Evolutionary conservation across 176 grass and related monocot genomes (phyloP).

Genomic region (Oryza brachyantha): DNA sequence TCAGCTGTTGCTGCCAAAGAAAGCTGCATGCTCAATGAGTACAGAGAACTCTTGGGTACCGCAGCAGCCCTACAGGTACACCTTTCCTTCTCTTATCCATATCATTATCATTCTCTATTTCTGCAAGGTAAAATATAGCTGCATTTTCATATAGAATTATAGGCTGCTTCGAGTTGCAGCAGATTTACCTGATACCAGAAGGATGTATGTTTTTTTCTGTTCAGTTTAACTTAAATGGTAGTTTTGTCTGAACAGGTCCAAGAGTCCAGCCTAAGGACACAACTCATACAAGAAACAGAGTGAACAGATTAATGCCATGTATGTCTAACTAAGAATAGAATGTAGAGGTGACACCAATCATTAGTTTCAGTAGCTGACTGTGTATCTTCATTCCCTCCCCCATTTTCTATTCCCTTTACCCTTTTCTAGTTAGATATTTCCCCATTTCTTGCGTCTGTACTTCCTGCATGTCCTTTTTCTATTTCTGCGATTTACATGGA

Average conservation of each 20-base stretch:
- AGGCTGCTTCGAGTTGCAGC: background rate
- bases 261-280: conserved; percentile 84
- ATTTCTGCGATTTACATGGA: conserved; percentile 50
- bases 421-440: conserved; percentile 22
- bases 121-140: background rate
- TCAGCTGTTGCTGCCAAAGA: conserved; percentile 74
- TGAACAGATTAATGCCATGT: conserved; percentile 42
- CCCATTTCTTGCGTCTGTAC: conserved; percentile 19
- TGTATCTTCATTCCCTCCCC: conserved; percentile 29
- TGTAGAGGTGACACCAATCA: conserved; percentile 50
- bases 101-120: conserved; percentile 7
- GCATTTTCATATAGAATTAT: background rate
- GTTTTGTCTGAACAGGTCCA: conserved; percentile 60
- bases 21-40: conserved; percentile 66
- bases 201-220: background rate
- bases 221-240: conserved; percentile 17
- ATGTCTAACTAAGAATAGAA: conserved; percentile 40
- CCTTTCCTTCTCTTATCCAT: background rate
- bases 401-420: background rate
- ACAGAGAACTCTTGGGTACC: conserved; percentile 69
- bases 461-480: conserved; percentile 28
- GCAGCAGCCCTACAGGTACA: conserved; percentile 71
- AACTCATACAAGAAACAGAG: conserved; percentile 67
- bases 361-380: conserved; percentile 52
- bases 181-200: background rate